These are phyloP conservation scores for Imleria badia DNA, from an alignment of 768 basidiomycete species.

Conservation along the genomic window DNA sequence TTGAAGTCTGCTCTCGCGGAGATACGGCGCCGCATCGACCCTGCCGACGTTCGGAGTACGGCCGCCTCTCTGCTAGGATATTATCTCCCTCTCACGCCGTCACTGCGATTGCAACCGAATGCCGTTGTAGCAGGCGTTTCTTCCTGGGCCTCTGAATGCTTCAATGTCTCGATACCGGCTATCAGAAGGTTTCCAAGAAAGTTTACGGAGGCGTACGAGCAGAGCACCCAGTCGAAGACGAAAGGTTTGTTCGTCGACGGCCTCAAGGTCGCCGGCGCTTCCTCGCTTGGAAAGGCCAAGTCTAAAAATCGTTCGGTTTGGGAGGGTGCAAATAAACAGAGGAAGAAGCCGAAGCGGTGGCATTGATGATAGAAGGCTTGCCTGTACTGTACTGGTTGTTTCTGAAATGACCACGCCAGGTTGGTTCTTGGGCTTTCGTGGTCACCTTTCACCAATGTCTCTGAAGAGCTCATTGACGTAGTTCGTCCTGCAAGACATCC, in stretches of 20 bases:
- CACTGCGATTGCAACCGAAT: constrained; percentile 45
- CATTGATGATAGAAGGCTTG: not conserved
- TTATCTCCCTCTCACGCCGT: constrained; percentile 53
- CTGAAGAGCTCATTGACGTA: no score
- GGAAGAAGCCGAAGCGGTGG: constrained; percentile 20
- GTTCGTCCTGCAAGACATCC: no score
- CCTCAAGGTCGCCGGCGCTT: constrained; percentile 12
- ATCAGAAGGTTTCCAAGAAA: constrained; percentile 21
- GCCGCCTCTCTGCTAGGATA: constrained; percentile 72
- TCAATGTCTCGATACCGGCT: constrained; percentile 17
- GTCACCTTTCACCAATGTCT: no score
- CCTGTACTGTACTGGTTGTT: no score
- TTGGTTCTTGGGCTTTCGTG: no score
- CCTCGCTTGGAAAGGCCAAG: constrained; percentile 21
- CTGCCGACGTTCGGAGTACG: constrained; percentile 54
- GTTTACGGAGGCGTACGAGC: constrained; percentile 23
- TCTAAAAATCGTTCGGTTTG: constrained; percentile 25
- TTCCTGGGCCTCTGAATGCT: constrained; percentile 49
- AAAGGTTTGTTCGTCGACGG: constrained; percentile 28
- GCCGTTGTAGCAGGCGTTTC: constrained; percentile 56
- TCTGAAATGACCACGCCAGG: no score
- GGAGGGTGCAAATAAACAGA: constrained; percentile 18
- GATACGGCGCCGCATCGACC: constrained; percentile 41
- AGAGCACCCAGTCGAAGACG: constrained; percentile 7
- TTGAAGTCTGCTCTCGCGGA: constrained; percentile 27